Evolutionary conservation across 352 stramenopile species (phyloP), one percentile per base, ranked within the genome.

Genomic region (Pythium brachiatum): DNA sequence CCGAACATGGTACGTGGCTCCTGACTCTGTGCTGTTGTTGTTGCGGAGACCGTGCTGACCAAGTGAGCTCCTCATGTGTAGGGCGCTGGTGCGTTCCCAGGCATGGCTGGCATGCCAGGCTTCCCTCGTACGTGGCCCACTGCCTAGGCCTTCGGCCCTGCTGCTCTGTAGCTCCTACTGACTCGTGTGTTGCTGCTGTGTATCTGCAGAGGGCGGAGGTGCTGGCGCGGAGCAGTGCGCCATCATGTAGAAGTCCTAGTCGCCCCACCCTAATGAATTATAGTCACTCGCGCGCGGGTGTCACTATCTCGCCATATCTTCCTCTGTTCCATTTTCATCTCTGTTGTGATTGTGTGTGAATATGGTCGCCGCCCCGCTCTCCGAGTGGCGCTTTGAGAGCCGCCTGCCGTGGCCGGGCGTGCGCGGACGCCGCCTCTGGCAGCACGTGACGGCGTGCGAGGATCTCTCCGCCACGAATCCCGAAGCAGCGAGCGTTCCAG

Each of bases 91-190:
- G 89, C 90, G 80, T 89, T 94, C 60, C 79, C 86, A 18, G 83
- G 81, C 47, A 93, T 94, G 86, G 80, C 83, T 26, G 86, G 86
- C 59, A 88, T 94, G 73, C 83, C 83, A 25, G 80, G 83, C 58
- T 88, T 89, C 69, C 72, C 82, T 50, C 65, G 84, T 92, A 88
- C 66, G 79, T 83, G 2, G 4, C 6, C n/a, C 9, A 39, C 3
- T 12, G 38, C 18, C 38, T 46, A 46, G 43, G 6, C 27, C 25
- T 61, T 38, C 3, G 21, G 16, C 16, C 36, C 1, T 3, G 23
- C 0, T 48, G 41, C 20, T 21, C 15, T 12, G 15, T 25, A 16
- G 39, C 16, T 46, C 41, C 11, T 27, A 27, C 41, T 48, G 20
- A 61, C 27, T 51, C 26, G 43, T 62, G 12, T 43, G 46, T 52